Conservation (phyloP, 768 basidiomycete species). For the Russula dissimulans region DNA sequence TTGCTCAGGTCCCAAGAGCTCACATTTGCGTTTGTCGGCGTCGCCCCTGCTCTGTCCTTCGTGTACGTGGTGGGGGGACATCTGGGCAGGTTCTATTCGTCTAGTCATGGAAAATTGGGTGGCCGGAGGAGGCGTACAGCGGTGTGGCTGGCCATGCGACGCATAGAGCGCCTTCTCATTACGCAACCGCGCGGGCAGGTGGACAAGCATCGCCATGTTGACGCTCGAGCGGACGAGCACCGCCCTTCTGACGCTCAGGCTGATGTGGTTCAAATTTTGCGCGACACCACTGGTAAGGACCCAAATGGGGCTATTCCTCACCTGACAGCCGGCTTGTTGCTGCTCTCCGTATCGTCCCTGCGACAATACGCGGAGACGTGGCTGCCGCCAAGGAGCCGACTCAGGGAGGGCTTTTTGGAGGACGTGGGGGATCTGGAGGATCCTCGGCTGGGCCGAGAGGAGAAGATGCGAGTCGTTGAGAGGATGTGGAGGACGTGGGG, state of each 20-base stretch:
- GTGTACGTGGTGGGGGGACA: conserved; percentile 60
- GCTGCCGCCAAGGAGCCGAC: conserved; percentile 48
- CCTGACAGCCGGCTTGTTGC: conserved; percentile 61
- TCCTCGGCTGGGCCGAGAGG: conserved; percentile 51
- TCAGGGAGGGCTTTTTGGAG: conserved; percentile 74
- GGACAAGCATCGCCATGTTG: conserved; percentile 8
- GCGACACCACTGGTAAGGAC: conserved; percentile 6
- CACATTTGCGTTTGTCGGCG: conserved; percentile 94
- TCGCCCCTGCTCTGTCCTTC: conserved; percentile 80
- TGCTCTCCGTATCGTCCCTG: conserved; percentile 60
- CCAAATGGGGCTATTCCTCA: conserved; percentile 33
- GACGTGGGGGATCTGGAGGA: conserved; percentile 81
- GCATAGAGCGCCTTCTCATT: conserved; percentile 61
- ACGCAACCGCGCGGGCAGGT: conserved; percentile 32
- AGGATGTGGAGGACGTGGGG: conserved; percentile 91
- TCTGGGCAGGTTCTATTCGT: conserved; percentile 40
- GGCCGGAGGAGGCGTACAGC: conserved; percentile 43
- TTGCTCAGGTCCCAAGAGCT: conserved; percentile 89
- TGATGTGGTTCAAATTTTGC: not conserved
- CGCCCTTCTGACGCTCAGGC: not conserved
- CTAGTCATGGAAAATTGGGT: conserved; percentile 45
- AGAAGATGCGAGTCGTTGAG: conserved; percentile 71
- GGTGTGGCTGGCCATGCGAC: conserved; percentile 71
- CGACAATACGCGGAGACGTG: conserved; percentile 51
- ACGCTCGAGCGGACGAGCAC: conserved; percentile 5